Conservation (phyloP, 441 rosid species). For the Breynia disticha region DNA sequence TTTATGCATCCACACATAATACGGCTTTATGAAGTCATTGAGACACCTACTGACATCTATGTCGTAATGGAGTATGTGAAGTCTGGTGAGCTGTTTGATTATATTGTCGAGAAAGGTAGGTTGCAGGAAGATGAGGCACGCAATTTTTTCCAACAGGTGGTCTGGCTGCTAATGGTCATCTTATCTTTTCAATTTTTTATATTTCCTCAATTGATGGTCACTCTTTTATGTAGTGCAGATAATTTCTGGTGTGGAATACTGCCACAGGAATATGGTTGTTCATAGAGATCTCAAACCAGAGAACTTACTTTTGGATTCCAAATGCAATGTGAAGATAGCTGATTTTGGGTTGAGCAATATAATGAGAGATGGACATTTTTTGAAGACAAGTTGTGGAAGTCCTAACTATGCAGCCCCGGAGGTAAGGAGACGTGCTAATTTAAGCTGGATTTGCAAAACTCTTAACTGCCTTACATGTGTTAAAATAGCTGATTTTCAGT, state of each 20-base stretch:
- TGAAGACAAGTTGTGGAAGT: conserved; percentile 81
- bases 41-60: conserved; percentile 54
- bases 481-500: not conserved
- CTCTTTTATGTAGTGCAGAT: conserved; percentile 15
- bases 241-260: conserved; percentile 72
- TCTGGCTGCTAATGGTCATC: not conserved
- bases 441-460: not conserved
- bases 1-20: conserved; percentile 82
- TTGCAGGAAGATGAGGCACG: conserved; percentile 74
- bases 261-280: conserved; percentile 73
- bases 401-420: conserved; percentile 84
- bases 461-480: not conserved
- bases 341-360: conserved; percentile 83
- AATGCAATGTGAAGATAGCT: conserved; percentile 64
- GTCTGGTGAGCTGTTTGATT: conserved; percentile 74
- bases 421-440: conserved; percentile 23
- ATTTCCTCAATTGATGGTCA: not conserved
- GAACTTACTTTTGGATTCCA: conserved; percentile 62
- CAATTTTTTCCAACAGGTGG: conserved; percentile 63
- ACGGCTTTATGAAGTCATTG: conserved; percentile 69
- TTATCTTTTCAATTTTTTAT: not conserved
- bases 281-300: conserved; percentile 84
- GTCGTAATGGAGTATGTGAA: conserved; percentile 76
- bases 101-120: conserved; percentile 68
- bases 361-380: conserved; percentile 70